A percentile compares a stretch with the other conserved stretches of the same genome.
Conservation (phyloP, 164 flowering plant genomes). For the Houttuynia cordata region DNA sequence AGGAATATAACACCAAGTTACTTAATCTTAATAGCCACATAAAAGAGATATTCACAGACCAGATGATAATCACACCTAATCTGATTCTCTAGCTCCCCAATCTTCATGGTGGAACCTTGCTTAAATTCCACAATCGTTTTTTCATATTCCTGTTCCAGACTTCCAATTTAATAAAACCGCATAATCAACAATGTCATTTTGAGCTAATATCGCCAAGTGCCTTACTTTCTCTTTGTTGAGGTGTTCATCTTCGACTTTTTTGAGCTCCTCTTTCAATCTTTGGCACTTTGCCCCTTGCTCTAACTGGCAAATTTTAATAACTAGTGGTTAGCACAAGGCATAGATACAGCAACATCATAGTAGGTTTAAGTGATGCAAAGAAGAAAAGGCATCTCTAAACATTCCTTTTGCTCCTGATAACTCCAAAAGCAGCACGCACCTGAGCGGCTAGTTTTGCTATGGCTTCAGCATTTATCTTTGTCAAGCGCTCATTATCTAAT, state of each 20-base stretch:
- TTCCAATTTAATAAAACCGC: neutral
- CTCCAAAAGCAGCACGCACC: slow-evolving; percentile 17
- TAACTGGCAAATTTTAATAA: slow-evolving; percentile 23
- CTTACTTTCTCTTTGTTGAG: slow-evolving; percentile 33
- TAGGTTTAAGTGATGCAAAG: neutral
- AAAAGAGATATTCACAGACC: neutral
- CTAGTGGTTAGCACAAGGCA: neutral
- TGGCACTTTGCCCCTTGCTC: slow-evolving; percentile 25
- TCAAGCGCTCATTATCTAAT: slow-evolving; percentile 49
- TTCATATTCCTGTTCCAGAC: slow-evolving; percentile 28
- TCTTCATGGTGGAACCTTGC: slow-evolving; percentile 24
- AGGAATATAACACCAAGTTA: neutral
- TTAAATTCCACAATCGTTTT: slow-evolving; percentile 31
- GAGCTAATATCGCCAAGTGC: neutral
- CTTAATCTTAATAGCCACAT: neutral
- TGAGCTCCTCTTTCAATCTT: slow-evolving; percentile 36
- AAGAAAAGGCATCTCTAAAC: neutral
- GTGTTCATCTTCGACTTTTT: slow-evolving; percentile 27
- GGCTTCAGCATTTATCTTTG: slow-evolving; percentile 28
- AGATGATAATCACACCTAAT: slow-evolving; percentile 21
- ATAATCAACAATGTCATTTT: neutral
- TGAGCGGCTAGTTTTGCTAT: slow-evolving; percentile 37
- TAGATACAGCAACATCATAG: neutral
- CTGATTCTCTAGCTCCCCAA: slow-evolving; percentile 30
- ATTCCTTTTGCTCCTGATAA: neutral